Evolutionary conservation across 2,329 filamentous ascomycete genomes (phyloP), one percentile per base, ranked within the genome.

Genomic region (Aspergillus proliferans): DNA sequence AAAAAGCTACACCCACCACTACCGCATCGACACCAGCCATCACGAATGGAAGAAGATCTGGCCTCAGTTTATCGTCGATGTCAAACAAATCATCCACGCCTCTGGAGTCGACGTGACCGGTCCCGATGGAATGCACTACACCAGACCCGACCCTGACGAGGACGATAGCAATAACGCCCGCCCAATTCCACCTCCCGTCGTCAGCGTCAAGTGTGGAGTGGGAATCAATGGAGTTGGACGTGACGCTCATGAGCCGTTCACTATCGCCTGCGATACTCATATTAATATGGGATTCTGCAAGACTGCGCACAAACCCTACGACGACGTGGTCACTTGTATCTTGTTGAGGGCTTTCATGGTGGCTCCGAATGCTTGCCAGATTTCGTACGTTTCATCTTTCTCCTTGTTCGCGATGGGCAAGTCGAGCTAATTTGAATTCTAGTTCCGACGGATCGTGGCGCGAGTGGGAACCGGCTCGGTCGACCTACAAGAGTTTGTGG

Each of bases 381-480:
- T 41, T 22, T 21, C 39, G 18, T 41, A 5, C 8, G 39, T 41
- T 10, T 3, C 21, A 7, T 22, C 12, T 6, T 14, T 41, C 6
- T 10, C 3, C 6, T 18, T 19, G 18, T 10, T 14, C 19, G 2
- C 19, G 6, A 18, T 22, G 3, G 7, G n/a, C 15, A 18, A 41
- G 4, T 41, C 8, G 21, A 24, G 39, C 19, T 24, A 18, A 41
- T 41, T 41, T 10, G 4, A 9, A 28, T 19, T 41, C 1, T 24
- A 41, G 39, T 19, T 24, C 39, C 14, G 39, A 41, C 21, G 39
- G 39, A 9, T 19, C 6, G 12, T 42, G 39, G 39, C n/a, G 5
- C 38, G 38, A 46, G 43, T 51, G 47, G 49, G 15, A 21, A 24
- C 9, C 18, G 7, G 39, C n/a, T 19, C 39, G 39, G 10, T 19